Conservation (phyloP, 371 early-diverging fungal genomes). For the Haplosporangium sp. region DNA sequence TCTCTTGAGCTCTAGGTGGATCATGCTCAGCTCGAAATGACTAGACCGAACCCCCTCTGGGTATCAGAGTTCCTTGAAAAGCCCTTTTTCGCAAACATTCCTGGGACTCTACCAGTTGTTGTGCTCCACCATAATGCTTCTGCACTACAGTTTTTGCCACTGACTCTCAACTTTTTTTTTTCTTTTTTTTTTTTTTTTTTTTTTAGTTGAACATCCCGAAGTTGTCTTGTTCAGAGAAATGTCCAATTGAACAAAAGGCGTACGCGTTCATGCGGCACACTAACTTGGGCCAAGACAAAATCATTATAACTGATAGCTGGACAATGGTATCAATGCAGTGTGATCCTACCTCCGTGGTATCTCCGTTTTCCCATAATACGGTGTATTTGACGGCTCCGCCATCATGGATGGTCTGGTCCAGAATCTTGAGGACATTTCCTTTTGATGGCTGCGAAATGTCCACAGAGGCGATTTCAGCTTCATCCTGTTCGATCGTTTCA, state of each 20-base stretch:
- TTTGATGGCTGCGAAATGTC: slow-evolving; percentile 9
- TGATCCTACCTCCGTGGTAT: slow-evolving; percentile 45
- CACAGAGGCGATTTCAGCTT: background rate
- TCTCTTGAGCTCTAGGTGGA: slow-evolving; percentile 10
- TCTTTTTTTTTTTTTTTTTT: too few relatives aligned
- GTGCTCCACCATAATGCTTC: too few relatives aligned
- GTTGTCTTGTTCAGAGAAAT: too few relatives aligned
- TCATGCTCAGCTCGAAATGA: slow-evolving; percentile 11
- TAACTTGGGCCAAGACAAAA: background rate
- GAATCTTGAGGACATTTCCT: slow-evolving; percentile 46
- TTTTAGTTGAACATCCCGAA: too few relatives aligned
- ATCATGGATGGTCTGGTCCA: slow-evolving; percentile 52
- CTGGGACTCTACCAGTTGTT: too few relatives aligned
- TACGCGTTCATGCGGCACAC: background rate
- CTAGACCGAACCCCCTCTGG: slow-evolving; percentile 11
- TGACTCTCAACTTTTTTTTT: too few relatives aligned
- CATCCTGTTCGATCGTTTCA: slow-evolving; percentile 1
- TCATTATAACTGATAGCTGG: background rate
- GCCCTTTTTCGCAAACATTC: background rate
- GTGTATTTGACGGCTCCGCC: slow-evolving; percentile 55
- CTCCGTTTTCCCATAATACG: slow-evolving; percentile 51
- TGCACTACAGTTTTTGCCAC: too few relatives aligned
- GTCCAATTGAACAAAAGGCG: too few relatives aligned
- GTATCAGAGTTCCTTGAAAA: slow-evolving; percentile 4
- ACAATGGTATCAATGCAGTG: background rate